Conservation (phyloP, 2,329 filamentous ascomycete species). For the Alternaria ventricosa region DNA sequence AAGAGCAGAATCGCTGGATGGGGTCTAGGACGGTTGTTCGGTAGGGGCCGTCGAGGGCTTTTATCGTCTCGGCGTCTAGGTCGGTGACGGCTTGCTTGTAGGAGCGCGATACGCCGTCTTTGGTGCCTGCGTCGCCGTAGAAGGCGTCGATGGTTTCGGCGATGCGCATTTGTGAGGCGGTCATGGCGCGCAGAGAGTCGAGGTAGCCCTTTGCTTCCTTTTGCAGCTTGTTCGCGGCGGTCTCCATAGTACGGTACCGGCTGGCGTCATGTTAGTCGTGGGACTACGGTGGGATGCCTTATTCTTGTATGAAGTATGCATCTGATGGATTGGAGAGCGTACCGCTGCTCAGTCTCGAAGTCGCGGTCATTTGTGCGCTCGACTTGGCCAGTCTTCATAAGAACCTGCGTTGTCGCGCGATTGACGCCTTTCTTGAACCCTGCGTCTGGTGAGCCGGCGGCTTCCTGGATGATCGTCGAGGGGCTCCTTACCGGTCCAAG, state of each 20-base stretch:
- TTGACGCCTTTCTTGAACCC: conserved; percentile 97
- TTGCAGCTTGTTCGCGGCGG: conserved; percentile 87
- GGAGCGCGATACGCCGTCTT: conserved; percentile 91
- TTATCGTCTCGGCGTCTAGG: conserved; percentile 96
- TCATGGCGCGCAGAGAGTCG: conserved; percentile 97
- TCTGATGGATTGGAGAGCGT: conserved; percentile 26
- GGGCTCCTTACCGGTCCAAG: conserved; percentile 63
- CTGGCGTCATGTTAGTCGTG: conserved; percentile 53
- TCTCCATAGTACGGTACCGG: conserved; percentile 97
- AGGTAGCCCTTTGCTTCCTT: conserved; percentile 99
- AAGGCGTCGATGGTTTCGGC: conserved; percentile 99
- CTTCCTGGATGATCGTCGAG: conserved; percentile 7
- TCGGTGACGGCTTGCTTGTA: conserved; percentile 99
- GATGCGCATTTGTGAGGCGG: conserved; percentile 98
- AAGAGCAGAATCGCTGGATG: conserved; percentile 94
- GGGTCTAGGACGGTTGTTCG: conserved; percentile 93
- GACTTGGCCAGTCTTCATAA: conserved; percentile 99
- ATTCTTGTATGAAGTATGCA: neutral
- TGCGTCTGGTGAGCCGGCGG: conserved; percentile 46
- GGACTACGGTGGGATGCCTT: neutral
- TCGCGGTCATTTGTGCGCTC: conserved; percentile 98
- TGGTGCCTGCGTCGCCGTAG: conserved; percentile 94
- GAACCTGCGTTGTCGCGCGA: conserved; percentile 98
- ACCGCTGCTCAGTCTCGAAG: conserved; percentile 97
- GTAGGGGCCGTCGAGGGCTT: conserved; percentile 95